These are phyloP conservation scores for Apiotrichum gracile DNA, from an alignment of 1,284 basidiomycete species.

Conservation along the genomic window DNA sequence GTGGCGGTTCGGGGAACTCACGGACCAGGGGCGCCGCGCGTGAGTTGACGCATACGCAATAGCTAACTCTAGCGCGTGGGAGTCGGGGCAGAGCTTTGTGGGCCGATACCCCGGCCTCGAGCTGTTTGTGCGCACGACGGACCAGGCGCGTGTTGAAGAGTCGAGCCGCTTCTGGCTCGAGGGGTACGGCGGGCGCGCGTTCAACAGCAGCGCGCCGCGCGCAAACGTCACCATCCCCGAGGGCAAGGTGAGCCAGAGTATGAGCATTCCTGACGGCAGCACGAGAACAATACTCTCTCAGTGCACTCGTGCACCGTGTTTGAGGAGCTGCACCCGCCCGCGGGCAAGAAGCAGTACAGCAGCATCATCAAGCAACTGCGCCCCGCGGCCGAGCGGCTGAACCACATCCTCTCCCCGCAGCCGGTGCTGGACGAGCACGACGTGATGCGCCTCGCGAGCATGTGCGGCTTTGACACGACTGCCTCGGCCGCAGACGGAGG, in stretches of 20 bases:
- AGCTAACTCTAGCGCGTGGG: conserved; percentile 41
- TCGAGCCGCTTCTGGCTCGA: conserved; percentile 64
- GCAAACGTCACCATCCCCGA: conserved; percentile 35
- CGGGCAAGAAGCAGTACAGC: neutral
- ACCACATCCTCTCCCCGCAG: conserved; percentile 52
- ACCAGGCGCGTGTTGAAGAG: conserved; percentile 58
- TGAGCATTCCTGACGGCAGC: conserved; percentile 8
- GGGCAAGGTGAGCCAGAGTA: conserved; percentile 18
- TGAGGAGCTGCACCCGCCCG: conserved; percentile 26
- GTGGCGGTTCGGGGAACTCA: conserved; percentile 53
- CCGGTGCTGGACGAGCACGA: conserved; percentile 59
- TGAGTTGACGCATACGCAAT: conserved; percentile 46
- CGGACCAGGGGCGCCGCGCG: conserved; percentile 65
- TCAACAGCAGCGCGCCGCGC: conserved; percentile 11
- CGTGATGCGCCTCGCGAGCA: conserved; percentile 58
- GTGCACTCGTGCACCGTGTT: conserved; percentile 62
- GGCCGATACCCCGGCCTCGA: conserved; percentile 45
- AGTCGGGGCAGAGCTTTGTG: conserved; percentile 24
- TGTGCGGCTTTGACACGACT: conserved; percentile 71
- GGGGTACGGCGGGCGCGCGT: conserved; percentile 23
- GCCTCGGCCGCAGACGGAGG: conserved; percentile 37
- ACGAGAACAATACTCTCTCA: conserved; percentile 68
- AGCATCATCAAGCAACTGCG: neutral
- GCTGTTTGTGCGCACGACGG: conserved; percentile 64
- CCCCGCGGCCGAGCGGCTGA: conserved; percentile 33